Base-by-base conservation (phyloP, 2,329 filamentous ascomycete genomes). In the Exserohilum turcica region DNA sequence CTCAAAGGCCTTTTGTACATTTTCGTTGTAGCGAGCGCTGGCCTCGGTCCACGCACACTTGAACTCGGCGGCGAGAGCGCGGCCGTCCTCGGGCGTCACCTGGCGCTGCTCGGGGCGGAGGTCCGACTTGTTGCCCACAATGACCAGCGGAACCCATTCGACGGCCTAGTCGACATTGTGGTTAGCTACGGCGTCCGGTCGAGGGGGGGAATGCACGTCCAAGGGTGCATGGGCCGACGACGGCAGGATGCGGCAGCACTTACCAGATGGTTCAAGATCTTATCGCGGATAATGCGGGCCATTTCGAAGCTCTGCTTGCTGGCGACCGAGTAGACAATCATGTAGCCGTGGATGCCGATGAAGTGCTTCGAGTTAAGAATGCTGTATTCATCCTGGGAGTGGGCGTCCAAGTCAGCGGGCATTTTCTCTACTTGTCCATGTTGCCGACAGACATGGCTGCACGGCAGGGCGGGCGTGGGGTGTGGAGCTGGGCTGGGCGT, bases 351-450 rank as follows among this genome's bases (percentile, higher is more conserved):
- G 64, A 97, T 97, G 59, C 94, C 94, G 74, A 99, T 97, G 70
- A 97, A 97, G 75, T 97, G 93, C 80, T 97, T 97, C 59, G 91
- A 96, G 77, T 97, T 97, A 57, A 99, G 82, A 62, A 97, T 97
- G 73, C 91, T 96, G 81, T 99, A 99, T 78, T 99, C 94, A 80
- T 99, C 94, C 88, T 94, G 71, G 54, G 31, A 51, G 38, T 35
- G 33, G 36, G 48, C 36, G 44, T 45, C 36, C 38, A 39, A 50
- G 65, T 74, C 55, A 74, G 67, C 55, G 37, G 37, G 49, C 28
- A n/a, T 54, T 36, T 37, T 60, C 54, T 40, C 28, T 8, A 12
- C n/a, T 7, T 5, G 24, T 24, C 15, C n/a, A 56, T 51, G 28
- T 29, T 37, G 36, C 18, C 44, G 35, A 18, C 15, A 15, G 32